Evolutionary conservation across 495 filamentous ascomycete species (phyloP).

Genomic region (Achaetomiella virescens): DNA sequence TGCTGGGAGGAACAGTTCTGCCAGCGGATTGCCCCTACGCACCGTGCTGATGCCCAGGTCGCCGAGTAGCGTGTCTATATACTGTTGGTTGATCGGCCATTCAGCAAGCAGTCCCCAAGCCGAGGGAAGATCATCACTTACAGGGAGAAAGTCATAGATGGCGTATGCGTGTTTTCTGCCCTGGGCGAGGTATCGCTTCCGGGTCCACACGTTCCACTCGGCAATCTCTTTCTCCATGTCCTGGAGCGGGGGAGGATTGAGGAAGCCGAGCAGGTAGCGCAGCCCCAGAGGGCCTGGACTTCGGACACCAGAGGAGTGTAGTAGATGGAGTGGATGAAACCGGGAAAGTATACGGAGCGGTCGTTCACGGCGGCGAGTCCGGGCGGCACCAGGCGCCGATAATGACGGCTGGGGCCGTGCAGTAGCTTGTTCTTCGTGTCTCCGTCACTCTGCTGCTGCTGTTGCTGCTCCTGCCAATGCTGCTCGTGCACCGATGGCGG

Average conservation of each 20-base stretch:
- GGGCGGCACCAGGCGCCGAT: constrained; percentile 20
- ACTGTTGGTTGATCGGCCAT: constrained; percentile 2
- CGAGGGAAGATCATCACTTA: constrained; percentile 8
- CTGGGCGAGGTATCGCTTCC: constrained; percentile 31
- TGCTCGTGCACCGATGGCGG: background rate
- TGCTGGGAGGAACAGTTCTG: constrained; percentile 1
- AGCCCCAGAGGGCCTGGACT: constrained; percentile 28
- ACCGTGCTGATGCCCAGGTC: background rate
- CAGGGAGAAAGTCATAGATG: constrained; percentile 28
- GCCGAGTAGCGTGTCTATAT: background rate
- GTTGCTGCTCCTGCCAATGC: constrained; percentile 8
- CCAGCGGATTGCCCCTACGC: background rate
- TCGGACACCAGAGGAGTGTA: constrained; percentile 26
- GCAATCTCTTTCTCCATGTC: constrained; percentile 32
- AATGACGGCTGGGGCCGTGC: constrained; percentile 21
- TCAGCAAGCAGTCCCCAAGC: background rate
- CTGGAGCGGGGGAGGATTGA: constrained; percentile 19
- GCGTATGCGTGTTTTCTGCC: constrained; percentile 22
- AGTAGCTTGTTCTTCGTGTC: no score
- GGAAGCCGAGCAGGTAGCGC: constrained; percentile 24
- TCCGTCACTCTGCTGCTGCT: no score
- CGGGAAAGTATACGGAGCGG: constrained; percentile 28
- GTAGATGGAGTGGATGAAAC: constrained; percentile 28
- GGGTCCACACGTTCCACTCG: constrained; percentile 30
- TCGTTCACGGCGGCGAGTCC: constrained; percentile 17